Percentiles rank a stretch among this genome's conserved stretches.
These are phyloP conservation scores for Yamadazyma insecticola DNA, from an alignment of 805 yeast species.

Conservation along the genomic window DNA sequence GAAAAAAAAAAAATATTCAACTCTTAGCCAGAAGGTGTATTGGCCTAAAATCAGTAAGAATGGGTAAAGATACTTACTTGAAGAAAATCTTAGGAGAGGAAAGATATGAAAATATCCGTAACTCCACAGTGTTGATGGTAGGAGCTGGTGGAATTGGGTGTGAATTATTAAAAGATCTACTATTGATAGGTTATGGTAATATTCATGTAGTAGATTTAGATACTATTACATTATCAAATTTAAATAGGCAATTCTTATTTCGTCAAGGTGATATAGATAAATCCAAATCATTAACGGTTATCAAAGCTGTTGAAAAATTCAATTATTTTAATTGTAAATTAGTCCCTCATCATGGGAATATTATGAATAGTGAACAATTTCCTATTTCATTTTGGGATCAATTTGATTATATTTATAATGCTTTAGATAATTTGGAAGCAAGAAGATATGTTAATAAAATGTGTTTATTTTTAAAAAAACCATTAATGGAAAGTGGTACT, in stretches of 20 bases:
- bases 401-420: constrained; percentile 81
- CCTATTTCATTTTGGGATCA: constrained; percentile 69
- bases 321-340: constrained; percentile 55
- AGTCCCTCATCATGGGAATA: constrained; percentile 80
- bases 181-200: constrained; percentile 77
- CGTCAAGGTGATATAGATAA: constrained; percentile 85
- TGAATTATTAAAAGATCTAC: constrained; percentile 77
- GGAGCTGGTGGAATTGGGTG: constrained; percentile 99
- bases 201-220: constrained; percentile 92
- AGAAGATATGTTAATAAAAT: constrained; percentile 83
- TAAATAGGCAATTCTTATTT: constrained; percentile 90
- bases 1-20: too few relatives aligned
- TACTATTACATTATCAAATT: constrained; percentile 86
- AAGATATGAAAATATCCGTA: constrained; percentile 21
- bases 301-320: constrained; percentile 72
- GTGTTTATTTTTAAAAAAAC: constrained; percentile 66
- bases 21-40: too few relatives aligned
- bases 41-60: too few relatives aligned
- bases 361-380: constrained; percentile 70
- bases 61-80: constrained; percentile 40
- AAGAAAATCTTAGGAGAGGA: constrained; percentile 41
- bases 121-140: constrained; percentile 65
- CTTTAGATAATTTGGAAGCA: constrained; percentile 91
- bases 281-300: constrained; percentile 83
- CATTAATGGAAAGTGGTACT: constrained; percentile 90